Conservation (phyloP, 2,329 filamentous ascomycete species). For the Neocucurbitaria cava region DNA sequence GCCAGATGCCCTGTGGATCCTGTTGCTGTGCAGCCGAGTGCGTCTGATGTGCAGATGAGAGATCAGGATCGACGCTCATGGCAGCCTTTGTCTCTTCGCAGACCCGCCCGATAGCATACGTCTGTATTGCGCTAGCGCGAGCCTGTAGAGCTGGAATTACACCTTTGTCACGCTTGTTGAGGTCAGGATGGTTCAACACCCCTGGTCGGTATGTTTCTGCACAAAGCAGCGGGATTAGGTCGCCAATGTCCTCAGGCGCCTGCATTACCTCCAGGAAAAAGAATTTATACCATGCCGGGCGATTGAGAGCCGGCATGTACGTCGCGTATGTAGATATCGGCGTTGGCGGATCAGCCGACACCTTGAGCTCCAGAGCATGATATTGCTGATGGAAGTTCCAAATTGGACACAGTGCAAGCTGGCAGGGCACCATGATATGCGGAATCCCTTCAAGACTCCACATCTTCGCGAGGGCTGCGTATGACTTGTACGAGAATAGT, state of each 20-base stretch:
- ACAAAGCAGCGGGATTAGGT: slow-evolving; percentile 35
- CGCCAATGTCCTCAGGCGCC: slow-evolving; percentile 36
- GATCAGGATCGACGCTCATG: slow-evolving; percentile 28
- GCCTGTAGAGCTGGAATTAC: slow-evolving; percentile 30
- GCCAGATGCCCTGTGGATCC: slow-evolving; percentile 11
- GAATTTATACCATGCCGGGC: slow-evolving; percentile 47
- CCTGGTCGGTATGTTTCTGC: slow-evolving; percentile 41
- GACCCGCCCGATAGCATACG: slow-evolving; percentile 33
- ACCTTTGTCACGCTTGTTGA: slow-evolving; percentile 36
- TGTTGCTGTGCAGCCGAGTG: slow-evolving; percentile 1
- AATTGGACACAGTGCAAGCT: slow-evolving; percentile 32
- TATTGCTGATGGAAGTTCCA: slow-evolving; percentile 40
- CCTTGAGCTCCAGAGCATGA: slow-evolving; percentile 31
- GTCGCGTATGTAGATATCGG: slow-evolving; percentile 17
- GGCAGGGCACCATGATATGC: slow-evolving; percentile 43
- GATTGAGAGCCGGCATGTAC: slow-evolving; percentile 46
- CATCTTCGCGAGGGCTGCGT: slow-evolving; percentile 39
- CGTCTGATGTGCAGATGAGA: slow-evolving; percentile 2
- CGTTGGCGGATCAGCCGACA: slow-evolving; percentile 18
- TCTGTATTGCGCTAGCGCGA: slow-evolving; percentile 32
- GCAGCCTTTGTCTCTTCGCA: slow-evolving; percentile 37
- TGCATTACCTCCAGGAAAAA: slow-evolving; percentile 42
- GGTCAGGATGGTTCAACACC: slow-evolving; percentile 40
- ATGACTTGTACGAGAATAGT: slow-evolving; percentile 37
- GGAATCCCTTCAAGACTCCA: slow-evolving; percentile 44